Evolutionary conservation across 2,329 filamentous ascomycete species (phyloP).

Genomic region (Colletotrichum aenigma): DNA sequence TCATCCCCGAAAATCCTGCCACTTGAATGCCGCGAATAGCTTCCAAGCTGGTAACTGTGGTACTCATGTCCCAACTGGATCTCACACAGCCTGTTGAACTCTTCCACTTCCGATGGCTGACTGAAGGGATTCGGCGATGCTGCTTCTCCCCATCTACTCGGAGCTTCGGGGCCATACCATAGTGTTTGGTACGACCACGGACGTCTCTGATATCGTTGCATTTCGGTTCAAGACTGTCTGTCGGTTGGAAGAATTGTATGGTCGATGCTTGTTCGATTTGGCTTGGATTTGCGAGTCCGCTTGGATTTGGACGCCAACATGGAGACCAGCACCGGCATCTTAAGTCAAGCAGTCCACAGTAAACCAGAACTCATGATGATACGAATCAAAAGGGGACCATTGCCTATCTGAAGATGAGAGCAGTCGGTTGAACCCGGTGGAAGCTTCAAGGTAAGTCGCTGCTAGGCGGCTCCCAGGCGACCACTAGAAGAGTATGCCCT

Average conservation of each 20-base stretch:
- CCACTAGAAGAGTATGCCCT: not conserved
- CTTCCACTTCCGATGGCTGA: not conserved
- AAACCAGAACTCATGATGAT: not conserved
- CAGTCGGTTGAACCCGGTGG: not conserved
- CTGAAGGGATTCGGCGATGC: slow-evolving; percentile 4
- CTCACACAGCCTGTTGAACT: not conserved
- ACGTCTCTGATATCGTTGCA: not conserved
- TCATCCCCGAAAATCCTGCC: not conserved
- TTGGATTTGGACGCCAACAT: not conserved
- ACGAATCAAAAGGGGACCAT: not conserved
- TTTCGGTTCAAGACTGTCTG: not conserved
- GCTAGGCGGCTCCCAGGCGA: not conserved
- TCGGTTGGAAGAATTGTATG: not conserved
- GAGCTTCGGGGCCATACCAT: not conserved
- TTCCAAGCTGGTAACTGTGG: not conserved
- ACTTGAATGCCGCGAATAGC: not conserved
- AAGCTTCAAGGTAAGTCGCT: not conserved
- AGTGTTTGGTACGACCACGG: not conserved
- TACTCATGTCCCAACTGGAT: not conserved
- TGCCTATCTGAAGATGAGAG: not conserved
- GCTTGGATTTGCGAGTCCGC: not conserved
- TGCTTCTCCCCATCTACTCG: not conserved
- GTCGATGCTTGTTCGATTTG: not conserved
- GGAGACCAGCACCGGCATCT: not conserved
- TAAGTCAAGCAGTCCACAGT: not conserved